Conservation (phyloP, 164 flowering plant genomes). For the Saururus chinensis region DNA sequence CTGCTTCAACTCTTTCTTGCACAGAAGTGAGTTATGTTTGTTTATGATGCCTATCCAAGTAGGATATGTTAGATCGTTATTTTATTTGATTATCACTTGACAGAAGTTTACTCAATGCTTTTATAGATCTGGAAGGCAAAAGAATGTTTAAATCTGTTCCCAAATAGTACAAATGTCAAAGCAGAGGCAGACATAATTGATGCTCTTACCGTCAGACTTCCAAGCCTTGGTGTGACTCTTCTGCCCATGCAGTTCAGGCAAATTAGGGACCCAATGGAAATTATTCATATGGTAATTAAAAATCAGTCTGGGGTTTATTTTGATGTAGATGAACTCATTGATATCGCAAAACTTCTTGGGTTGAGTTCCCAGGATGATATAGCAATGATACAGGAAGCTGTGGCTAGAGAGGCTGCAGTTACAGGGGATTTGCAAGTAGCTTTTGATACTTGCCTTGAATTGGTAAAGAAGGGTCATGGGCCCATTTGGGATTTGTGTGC, state of each 20-base stretch:
- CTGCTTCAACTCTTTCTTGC: conserved; percentile 85
- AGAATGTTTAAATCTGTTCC: conserved; percentile 80
- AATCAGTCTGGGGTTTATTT: conserved; percentile 80
- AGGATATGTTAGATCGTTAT: neutral
- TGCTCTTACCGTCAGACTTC: conserved; percentile 80
- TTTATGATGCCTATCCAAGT: neutral
- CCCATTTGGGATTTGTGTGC: conserved; percentile 91
- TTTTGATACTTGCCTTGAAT: conserved; percentile 79
- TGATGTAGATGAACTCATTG: conserved; percentile 84
- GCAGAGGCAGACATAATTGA: conserved; percentile 81
- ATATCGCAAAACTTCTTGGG: conserved; percentile 89
- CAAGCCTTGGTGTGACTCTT: conserved; percentile 84
- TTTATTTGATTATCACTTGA: neutral
- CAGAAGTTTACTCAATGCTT: neutral
- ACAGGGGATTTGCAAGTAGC: conserved; percentile 92
- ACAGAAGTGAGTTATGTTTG: conserved; percentile 56
- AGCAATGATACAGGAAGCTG: conserved; percentile 84
- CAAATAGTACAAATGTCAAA: conserved; percentile 65
- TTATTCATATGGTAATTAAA: conserved; percentile 74
- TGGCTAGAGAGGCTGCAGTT: conserved; percentile 98
- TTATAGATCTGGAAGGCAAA: conserved; percentile 96
- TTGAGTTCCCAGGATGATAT: conserved; percentile 66
- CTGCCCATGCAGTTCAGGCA: conserved; percentile 88
- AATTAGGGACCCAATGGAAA: conserved; percentile 88
- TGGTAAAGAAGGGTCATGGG: conserved; percentile 85